Evolutionary conservation across 768 basidiomycete species (phyloP).

Genomic region (Piloderma croceum): DNA sequence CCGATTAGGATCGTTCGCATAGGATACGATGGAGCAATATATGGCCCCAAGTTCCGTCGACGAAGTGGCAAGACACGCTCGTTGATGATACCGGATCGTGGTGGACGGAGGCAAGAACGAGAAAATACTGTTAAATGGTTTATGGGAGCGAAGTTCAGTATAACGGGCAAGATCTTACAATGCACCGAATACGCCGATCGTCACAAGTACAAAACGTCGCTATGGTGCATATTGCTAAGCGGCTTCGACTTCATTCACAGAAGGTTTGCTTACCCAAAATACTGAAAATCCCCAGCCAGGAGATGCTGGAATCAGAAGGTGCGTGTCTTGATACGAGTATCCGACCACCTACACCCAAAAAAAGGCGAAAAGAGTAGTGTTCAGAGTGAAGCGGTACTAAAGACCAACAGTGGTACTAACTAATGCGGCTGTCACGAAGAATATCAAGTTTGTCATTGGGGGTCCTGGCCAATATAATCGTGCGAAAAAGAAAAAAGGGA

Average conservation of each 20-base stretch:
- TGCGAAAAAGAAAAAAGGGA: conserved; percentile 68
- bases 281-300: conserved; percentile 59
- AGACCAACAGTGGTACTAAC: conserved; percentile 31
- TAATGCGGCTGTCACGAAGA: conserved; percentile 57
- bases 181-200: conserved; percentile 67
- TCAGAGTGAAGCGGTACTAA: background rate
- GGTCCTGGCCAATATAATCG: conserved; percentile 69
- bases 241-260: background rate
- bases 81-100: background rate
- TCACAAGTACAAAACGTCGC: conserved; percentile 66
- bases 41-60: background rate
- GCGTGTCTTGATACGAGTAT: conserved; percentile 64
- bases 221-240: conserved; percentile 17
- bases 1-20: conserved; percentile 26
- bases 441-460: conserved; percentile 66
- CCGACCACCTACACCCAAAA: conserved; percentile 49
- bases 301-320: conserved; percentile 41
- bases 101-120: background rate
- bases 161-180: conserved; percentile 43
- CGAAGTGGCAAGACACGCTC: background rate
- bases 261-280: conserved; percentile 54
- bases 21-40: background rate
- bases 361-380: background rate
- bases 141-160: too few species aligned
- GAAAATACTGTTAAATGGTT: background rate